Evolutionary conservation across 2,329 filamentous ascomycete genomes (phyloP).

Genomic region (Malbranchea cinnamomea): DNA sequence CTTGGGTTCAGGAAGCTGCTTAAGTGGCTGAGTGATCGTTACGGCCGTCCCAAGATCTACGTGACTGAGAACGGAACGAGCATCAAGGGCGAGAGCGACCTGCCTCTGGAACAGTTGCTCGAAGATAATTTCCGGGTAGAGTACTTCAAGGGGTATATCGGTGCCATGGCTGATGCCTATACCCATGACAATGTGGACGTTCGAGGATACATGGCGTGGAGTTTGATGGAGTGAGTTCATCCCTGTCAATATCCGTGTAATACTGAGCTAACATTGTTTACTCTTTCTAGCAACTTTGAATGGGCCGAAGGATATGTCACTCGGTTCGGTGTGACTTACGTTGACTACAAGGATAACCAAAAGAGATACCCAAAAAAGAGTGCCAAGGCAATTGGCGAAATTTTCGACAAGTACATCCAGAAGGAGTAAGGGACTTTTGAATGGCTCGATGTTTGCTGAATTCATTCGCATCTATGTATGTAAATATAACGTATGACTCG

Average conservation of each 20-base stretch:
- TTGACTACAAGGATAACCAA: constrained; percentile 68
- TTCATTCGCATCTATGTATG: neutral
- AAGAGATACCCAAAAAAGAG: constrained; percentile 75
- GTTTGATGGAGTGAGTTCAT: constrained; percentile 55
- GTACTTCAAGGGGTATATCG: constrained; percentile 67
- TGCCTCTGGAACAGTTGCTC: constrained; percentile 54
- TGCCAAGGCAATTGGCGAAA: constrained; percentile 51
- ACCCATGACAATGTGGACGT: constrained; percentile 63
- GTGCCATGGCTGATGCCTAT: constrained; percentile 59
- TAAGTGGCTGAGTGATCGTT: constrained; percentile 63
- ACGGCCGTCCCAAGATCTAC: constrained; percentile 62
- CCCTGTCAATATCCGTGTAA: constrained; percentile 8
- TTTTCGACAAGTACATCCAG: constrained; percentile 58
- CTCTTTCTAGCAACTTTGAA: constrained; percentile 53
- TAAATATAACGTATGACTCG: too few species aligned
- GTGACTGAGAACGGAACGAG: constrained; percentile 83
- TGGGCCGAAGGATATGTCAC: constrained; percentile 88
- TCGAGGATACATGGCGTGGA: constrained; percentile 72
- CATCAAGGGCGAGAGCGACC: constrained; percentile 66
- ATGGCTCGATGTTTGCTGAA: neutral
- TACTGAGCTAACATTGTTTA: too few species aligned
- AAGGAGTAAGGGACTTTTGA: constrained; percentile 32
- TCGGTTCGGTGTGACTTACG: constrained; percentile 68
- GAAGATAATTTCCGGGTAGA: constrained; percentile 67
- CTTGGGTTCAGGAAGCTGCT: constrained; percentile 64